These are phyloP conservation scores for Hypomyces perniciosus DNA, from an alignment of 2,329 filamentous ascomycete genomes.

Conservation along the genomic window DNA sequence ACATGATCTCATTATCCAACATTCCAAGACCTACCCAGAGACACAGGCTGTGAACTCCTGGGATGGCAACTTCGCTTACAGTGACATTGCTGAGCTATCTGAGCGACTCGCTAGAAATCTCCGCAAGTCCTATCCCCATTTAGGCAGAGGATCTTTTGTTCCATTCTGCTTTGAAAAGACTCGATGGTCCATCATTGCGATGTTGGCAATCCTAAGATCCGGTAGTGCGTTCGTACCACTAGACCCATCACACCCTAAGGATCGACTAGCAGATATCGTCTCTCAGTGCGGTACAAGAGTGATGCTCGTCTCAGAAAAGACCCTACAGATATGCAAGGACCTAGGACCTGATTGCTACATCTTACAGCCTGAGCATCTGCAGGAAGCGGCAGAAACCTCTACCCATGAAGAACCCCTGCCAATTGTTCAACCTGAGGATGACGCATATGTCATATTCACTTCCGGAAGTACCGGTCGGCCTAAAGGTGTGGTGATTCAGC, in stretches of 20 bases:
- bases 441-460: slow-evolving; percentile 40
- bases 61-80: neutral
- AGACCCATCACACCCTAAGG: neutral
- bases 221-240: neutral
- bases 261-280: neutral
- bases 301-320: neutral
- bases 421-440: neutral
- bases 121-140: neutral
- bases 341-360: too few species aligned
- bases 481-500: slow-evolving; percentile 37
- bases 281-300: neutral
- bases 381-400: too few species aligned
- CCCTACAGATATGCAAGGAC: too few species aligned
- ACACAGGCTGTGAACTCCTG: neutral
- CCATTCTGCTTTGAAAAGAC: neutral
- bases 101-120: too few species aligned
- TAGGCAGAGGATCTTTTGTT: neutral
- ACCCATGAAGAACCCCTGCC: neutral
- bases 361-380: neutral
- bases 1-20: neutral
- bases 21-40: neutral
- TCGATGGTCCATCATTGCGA: neutral
- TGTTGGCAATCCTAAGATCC: neutral
- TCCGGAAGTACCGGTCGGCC: slow-evolving; percentile 46
- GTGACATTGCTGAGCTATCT: neutral